These are phyloP conservation scores for Kwoniella shivajii DNA, from an alignment of 1,284 basidiomycete genomes.

Conservation along the genomic window DNA sequence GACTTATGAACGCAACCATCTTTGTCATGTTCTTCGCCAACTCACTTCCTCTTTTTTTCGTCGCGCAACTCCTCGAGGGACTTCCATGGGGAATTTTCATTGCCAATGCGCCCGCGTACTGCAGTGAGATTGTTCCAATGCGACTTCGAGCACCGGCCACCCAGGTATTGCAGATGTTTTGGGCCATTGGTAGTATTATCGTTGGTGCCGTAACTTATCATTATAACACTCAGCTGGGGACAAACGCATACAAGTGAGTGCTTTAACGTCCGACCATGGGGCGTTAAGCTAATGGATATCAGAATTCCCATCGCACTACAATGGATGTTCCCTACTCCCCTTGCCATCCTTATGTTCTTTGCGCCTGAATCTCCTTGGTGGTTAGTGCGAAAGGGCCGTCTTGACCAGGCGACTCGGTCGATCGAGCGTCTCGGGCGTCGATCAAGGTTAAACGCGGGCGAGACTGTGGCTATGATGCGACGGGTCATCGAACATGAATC, in stretches of 20 bases:
- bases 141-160: constrained; percentile 35
- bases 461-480: constrained; percentile 38
- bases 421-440: constrained; percentile 31
- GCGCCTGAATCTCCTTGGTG: constrained; percentile 55
- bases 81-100: constrained; percentile 42
- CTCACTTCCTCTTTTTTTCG: constrained; percentile 38
- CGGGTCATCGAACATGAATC: constrained; percentile 32
- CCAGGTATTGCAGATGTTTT: constrained; percentile 42
- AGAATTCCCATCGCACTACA: constrained; percentile 39
- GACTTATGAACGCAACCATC: constrained; percentile 25
- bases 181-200: constrained; percentile 46
- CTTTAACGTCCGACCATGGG: background rate
- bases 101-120: constrained; percentile 35
- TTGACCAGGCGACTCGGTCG: constrained; percentile 50
- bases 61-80: constrained; percentile 33
- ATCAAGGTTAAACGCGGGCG: constrained; percentile 19
- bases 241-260: constrained; percentile 32
- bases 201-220: constrained; percentile 40
- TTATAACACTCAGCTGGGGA: constrained; percentile 20
- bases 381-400: constrained; percentile 55
- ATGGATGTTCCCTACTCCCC: constrained; percentile 47
- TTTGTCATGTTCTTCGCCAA: constrained; percentile 38
- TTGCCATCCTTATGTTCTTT: constrained; percentile 34
- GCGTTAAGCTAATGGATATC: background rate
- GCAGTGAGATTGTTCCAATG: constrained; percentile 39